phyloP scores from a whole-genome alignment of 2,329 filamentous ascomycete genomes.

The Volutella citrinella region DNA sequence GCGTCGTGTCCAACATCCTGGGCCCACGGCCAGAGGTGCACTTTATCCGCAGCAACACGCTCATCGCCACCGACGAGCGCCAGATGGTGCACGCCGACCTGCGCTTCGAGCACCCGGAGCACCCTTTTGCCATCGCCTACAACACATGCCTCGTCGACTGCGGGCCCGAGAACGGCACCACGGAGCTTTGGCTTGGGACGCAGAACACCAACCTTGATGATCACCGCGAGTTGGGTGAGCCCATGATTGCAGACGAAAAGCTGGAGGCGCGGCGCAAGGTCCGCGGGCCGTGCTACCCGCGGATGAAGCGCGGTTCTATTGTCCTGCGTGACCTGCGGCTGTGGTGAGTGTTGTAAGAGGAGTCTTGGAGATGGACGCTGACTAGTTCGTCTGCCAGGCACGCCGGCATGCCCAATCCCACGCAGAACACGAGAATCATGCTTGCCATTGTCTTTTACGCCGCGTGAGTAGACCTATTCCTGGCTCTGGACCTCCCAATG shows the following conservation, averaged over 20 bases:
- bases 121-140: constrained; percentile 1
- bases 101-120: not conserved
- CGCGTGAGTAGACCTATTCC: too few relatives aligned
- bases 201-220: constrained; percentile 7
- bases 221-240: constrained; percentile 5
- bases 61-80: constrained; percentile 1
- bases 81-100: constrained; percentile 1
- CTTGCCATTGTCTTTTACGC: constrained; percentile 17
- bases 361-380: too few relatives aligned
- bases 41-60: constrained; percentile 1
- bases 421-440: constrained; percentile 12
- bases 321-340: not conserved
- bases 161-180: constrained; percentile 5
- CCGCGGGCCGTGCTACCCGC: not conserved
- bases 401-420: not conserved
- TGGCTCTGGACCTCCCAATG: too few relatives aligned
- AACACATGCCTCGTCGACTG: constrained; percentile 5
- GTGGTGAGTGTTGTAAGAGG: not conserved
- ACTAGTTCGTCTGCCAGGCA: too few relatives aligned
- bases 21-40: not conserved
- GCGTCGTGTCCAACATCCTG: constrained; percentile 1
- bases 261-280: constrained; percentile 4
- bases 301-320: not conserved
- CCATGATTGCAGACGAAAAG: constrained; percentile 6
- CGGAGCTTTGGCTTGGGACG: constrained; percentile 6